Evolutionary conservation across 176 grass and related monocot genomes (phyloP), one percentile per base, ranked within the genome.

Genomic region (Saccharum spontaneum): DNA sequence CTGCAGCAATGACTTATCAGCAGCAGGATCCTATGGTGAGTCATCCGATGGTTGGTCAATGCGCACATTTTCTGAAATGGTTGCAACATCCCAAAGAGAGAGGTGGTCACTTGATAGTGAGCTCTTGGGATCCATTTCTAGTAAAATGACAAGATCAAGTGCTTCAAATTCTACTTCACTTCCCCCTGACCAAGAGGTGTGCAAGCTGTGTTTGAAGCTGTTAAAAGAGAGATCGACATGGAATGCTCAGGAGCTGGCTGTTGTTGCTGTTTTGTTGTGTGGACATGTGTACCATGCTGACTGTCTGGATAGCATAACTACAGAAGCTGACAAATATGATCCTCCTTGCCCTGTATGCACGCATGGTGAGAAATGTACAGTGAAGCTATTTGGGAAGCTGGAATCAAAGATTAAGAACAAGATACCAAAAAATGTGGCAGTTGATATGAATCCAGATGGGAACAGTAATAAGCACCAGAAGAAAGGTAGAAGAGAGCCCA

Each of bases 31-130:
- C 45, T 81, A 87, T 80, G 75, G 86, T 60, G 91, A 89, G 65
- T 95, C 96, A 73, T 98, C 93, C 16, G 93, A 98, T 85, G 89
- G 93, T 71, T 98, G 96, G 96, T 98, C 95, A 73, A 93, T 98
- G 93, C 87, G 89, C 66, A 95, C 93, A 26, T 98, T 98, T 79
- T 93, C 95, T 60, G 90, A 98, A 92, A 92, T 98, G 66, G 89
- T 98, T 26, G 93, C 85, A 37, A 93, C 89, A 71, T 93, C 90
- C 20, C 93, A 86, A 63, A 90, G 85, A 87, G 96, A 93, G 73
- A 95, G 82, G 80, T 95, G 89, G 95, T 95, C 91, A 55, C 60
- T 93, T 75, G 92, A 98, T 45, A 98, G 91, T 72, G 93, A 94
- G 70, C 83, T 89, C 40, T 65, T 90, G 71, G 92, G 87, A 59